phyloP scores from a whole-genome alignment of 2,329 filamentous ascomycete species.

The Trichoderma koningii region DNA sequence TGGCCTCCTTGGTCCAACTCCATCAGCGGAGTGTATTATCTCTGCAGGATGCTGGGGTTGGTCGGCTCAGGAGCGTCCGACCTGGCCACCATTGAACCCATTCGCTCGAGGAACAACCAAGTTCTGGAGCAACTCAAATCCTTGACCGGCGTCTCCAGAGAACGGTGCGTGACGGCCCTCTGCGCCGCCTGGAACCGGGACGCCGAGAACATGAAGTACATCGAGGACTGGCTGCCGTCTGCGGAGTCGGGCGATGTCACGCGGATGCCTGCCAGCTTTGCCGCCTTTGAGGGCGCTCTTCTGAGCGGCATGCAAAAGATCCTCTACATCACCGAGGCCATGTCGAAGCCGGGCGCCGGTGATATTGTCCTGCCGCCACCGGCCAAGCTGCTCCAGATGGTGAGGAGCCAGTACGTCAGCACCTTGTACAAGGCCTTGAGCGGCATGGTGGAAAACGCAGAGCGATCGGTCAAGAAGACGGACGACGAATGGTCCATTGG shows the following conservation, averaged over 20 bases:
- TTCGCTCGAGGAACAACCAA: constrained; percentile 57
- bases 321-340: constrained; percentile 85
- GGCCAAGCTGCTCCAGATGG: constrained; percentile 84
- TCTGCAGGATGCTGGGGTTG: constrained; percentile 77
- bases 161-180: constrained; percentile 81
- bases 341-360: constrained; percentile 68
- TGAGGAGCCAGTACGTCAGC: constrained; percentile 87
- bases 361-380: constrained; percentile 85
- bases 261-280: constrained; percentile 83
- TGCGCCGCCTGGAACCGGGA: constrained; percentile 93
- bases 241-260: constrained; percentile 83
- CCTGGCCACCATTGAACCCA: constrained; percentile 72
- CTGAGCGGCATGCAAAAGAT: constrained; percentile 92
- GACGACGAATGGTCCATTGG: constrained; percentile 63
- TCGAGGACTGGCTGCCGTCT: constrained; percentile 91
- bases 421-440: constrained; percentile 92
- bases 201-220: constrained; percentile 84
- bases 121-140: constrained; percentile 72
- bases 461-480: constrained; percentile 67
- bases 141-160: constrained; percentile 76
- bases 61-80: constrained; percentile 87
- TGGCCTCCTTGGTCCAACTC: constrained; percentile 95
- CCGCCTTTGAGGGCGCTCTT: constrained; percentile 80
- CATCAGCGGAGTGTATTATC: constrained; percentile 85
- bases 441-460: constrained; percentile 96